A percentile compares a stretch with the other conserved stretches of the same genome.
Evolutionary conservation across 805 yeast genomes (phyloP).

Genomic region (Zygoascus biomembranicola): DNA sequence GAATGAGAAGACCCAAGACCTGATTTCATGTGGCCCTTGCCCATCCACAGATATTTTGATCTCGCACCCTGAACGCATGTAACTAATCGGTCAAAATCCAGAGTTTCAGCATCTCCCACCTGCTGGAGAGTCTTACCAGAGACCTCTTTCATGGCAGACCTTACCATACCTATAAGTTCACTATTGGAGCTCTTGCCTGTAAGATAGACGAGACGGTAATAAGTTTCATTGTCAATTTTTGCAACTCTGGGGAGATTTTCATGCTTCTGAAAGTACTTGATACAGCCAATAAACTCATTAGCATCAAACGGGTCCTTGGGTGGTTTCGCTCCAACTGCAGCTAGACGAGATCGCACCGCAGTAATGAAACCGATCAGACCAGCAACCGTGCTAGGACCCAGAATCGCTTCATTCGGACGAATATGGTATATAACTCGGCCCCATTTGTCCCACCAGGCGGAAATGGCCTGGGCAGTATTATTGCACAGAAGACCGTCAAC

Average conservation of each 20-base stretch:
- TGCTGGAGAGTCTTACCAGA: constrained; percentile 30
- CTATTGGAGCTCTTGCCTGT: constrained; percentile 37
- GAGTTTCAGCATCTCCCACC: constrained; percentile 29
- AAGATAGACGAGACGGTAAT: constrained; percentile 38
- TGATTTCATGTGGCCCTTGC: constrained; percentile 38
- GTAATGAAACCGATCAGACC: constrained; percentile 73
- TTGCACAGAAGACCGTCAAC: constrained; percentile 84
- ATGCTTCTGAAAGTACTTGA: constrained; percentile 73
- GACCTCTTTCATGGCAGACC: constrained; percentile 64
- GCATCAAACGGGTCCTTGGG: constrained; percentile 82
- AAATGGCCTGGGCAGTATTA: constrained; percentile 62
- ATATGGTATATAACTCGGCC: constrained; percentile 37
- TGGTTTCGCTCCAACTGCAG: constrained; percentile 46
- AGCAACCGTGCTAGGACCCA: constrained; percentile 63
- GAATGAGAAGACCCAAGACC: constrained; percentile 11
- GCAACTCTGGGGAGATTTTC: constrained; percentile 43
- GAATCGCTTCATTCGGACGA: constrained; percentile 41
- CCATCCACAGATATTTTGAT: constrained; percentile 37
- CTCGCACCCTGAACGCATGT: constrained; percentile 27
- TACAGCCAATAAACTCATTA: constrained; percentile 55
- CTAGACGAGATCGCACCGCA: constrained; percentile 56
- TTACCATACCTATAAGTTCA: constrained; percentile 43
- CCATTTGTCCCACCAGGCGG: constrained; percentile 73
- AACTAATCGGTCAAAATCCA: constrained; percentile 28
- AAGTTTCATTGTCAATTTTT: constrained; percentile 50